Conservation (phyloP, 164 flowering plant genomes). For the Macadamia integrifolia region DNA sequence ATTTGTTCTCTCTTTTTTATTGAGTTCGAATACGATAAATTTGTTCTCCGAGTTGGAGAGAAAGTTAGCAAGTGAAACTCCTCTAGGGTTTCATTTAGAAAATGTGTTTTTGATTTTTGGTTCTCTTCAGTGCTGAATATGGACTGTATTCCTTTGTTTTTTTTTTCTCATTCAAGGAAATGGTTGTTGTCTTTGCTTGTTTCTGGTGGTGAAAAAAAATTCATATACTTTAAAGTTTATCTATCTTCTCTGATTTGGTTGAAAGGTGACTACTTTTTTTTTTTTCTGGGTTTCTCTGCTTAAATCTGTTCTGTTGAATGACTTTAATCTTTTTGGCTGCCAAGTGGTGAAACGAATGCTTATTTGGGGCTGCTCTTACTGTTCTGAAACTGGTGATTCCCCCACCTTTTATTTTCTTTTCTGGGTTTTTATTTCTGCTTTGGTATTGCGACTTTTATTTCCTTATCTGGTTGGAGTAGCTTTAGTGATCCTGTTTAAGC, state of each 20-base stretch:
- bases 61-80: neutral
- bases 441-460: neutral
- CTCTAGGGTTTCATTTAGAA: neutral
- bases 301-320: no score
- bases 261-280: no score
- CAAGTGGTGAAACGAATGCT: neutral
- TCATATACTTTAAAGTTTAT: neutral
- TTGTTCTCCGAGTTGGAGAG: neutral
- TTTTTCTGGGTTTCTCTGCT: no score
- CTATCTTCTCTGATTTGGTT: neutral
- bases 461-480: neutral
- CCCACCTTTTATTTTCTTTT: slow-evolving; percentile 4
- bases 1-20: no score
- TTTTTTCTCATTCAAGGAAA: neutral
- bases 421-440: neutral
- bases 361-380: slow-evolving; percentile 1
- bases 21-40: neutral
- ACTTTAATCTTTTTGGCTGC: neutral
- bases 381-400: slow-evolving; percentile 12
- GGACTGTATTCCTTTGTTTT: neutral
- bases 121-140: neutral
- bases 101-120: neutral
- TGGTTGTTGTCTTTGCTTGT: neutral
- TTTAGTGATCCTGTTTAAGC: neutral
- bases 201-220: neutral